Evolutionary conservation across 805 yeast genomes (phyloP).

Genomic region (Wickerhamiella bombiphila): DNA sequence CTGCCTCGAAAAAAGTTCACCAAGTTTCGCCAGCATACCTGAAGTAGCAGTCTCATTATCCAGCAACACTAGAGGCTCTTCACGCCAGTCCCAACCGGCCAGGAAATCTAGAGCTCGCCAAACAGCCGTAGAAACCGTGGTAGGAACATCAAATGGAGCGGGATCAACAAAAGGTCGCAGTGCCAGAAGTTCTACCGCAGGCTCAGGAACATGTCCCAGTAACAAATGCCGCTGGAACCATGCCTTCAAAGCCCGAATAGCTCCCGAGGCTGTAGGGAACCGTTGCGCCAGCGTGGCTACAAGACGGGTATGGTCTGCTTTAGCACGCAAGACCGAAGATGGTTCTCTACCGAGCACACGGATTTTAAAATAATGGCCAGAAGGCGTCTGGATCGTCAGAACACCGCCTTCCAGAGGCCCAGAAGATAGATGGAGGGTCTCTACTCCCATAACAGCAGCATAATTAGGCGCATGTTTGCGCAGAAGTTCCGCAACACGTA

Average conservation of each 20-base stretch:
- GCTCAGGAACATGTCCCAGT: conserved; percentile 57
- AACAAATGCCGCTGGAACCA: conserved; percentile 83
- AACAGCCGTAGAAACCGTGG: conserved; percentile 68
- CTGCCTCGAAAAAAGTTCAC: conserved; percentile 47
- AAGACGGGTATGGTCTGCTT: conserved; percentile 66
- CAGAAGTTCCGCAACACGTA: conserved; percentile 45
- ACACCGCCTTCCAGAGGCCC: conserved; percentile 2
- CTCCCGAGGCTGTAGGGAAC: conserved; percentile 59
- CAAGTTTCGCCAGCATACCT: conserved; percentile 15
- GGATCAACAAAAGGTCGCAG: conserved; percentile 76
- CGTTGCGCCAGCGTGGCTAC: conserved; percentile 56
- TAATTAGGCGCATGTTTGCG: conserved; percentile 36
- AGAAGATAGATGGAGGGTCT: conserved; percentile 31
- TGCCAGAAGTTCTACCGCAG: conserved; percentile 67
- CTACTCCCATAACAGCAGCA: conserved; percentile 47
- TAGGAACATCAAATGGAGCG: conserved; percentile 71
- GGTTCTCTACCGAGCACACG: conserved; percentile 40
- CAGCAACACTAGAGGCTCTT: conserved; percentile 56
- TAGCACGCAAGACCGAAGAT: conserved; percentile 29
- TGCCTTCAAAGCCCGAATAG: conserved; percentile 69
- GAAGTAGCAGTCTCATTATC: conserved; percentile 11
- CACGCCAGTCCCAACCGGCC: conserved; percentile 89
- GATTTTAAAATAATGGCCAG: conserved; percentile 74
- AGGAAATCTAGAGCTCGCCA: conserved; percentile 55
- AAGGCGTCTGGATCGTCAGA: conserved; percentile 52